Conservation (phyloP, 2,329 filamentous ascomycete genomes). For the Huntiella decipiens region DNA sequence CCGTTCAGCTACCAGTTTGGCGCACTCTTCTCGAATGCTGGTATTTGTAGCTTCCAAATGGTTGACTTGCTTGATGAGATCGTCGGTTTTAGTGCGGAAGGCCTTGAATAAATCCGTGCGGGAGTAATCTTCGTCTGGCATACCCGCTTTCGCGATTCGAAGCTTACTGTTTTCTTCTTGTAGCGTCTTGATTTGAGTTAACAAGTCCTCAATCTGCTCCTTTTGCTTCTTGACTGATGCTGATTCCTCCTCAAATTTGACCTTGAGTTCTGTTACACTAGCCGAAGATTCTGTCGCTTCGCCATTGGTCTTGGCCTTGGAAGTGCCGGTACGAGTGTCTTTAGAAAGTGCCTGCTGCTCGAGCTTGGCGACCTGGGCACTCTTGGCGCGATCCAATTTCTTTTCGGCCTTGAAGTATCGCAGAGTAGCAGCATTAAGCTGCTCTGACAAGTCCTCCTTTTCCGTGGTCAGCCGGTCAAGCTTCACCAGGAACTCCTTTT, state of each 20-base stretch:
- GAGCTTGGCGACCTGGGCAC: constrained; percentile 73
- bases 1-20: constrained; percentile 69
- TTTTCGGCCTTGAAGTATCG: constrained; percentile 93
- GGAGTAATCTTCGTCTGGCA: constrained; percentile 84
- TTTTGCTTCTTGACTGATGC: constrained; percentile 69
- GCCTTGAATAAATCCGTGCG: constrained; percentile 87
- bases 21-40: constrained; percentile 64
- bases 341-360: constrained; percentile 74
- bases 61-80: constrained; percentile 81
- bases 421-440: constrained; percentile 71
- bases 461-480: constrained; percentile 57
- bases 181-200: constrained; percentile 55
- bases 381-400: constrained; percentile 77
- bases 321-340: constrained; percentile 25
- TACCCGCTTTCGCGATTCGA: constrained; percentile 48
- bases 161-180: constrained; percentile 46
- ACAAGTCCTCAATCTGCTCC: constrained; percentile 60
- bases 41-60: constrained; percentile 77
- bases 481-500: constrained; percentile 65
- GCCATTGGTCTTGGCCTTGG: constrained; percentile 15
- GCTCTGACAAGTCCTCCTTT: constrained; percentile 69
- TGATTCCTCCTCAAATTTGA: constrained; percentile 57
- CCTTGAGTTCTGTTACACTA: constrained; percentile 48
- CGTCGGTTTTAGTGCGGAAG: constrained; percentile 76
- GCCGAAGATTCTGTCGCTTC: constrained; percentile 20